Base-by-base conservation (phyloP, 345 rosid species). In the Diplotaxis tenuifolia region DNA sequence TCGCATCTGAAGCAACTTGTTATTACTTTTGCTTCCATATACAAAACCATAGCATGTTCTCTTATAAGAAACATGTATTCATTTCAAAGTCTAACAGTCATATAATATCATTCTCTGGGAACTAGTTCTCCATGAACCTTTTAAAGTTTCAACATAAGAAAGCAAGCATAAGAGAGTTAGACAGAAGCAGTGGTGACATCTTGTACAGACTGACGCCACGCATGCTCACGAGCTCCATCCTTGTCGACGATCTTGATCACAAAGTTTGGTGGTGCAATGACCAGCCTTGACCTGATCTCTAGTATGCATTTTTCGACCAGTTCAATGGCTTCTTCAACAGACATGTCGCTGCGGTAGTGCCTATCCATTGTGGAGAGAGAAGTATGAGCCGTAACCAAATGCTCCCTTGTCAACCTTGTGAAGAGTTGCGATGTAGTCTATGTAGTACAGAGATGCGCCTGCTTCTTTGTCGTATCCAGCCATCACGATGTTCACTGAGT, bases 331-430 rank as follows among this genome's bases (percentile, higher is more conserved):
- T 95, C 96, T 79, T 90, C 98, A 5, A 92, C 83, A 0, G 94
- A 67, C 99, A 95, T 95, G 65, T 90, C 94, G 27, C 92, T 87
- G 67, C 83, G 98, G 86, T 78, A 95, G 80, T 86, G 96, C 53
- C 97, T 87, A 86, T 95, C 99, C 99, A 95, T 90, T 86, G 89
- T 87, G 27, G 99, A 73, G 15, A 95, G 89, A 80, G 73, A 95
- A 95, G 72, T 87, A 95, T 27, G 99, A 90, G 0, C 98, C 99
- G 3, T 95, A 95, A 7, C 99, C 99, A 21, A 95, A 95, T 20
- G 99, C 92, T 20, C 91, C 99, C 88, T 86, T 95, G 2, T 95
- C 99, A 36, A 92, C 90, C 84, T 94, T 94, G 90, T 94, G 96
- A 64, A 91, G 90, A 31, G 93, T 88, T 47, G 98, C 95, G 65